These are phyloP conservation scores for Candida rishiriensis DNA, from an alignment of 805 yeast species.

Conservation along the genomic window DNA sequence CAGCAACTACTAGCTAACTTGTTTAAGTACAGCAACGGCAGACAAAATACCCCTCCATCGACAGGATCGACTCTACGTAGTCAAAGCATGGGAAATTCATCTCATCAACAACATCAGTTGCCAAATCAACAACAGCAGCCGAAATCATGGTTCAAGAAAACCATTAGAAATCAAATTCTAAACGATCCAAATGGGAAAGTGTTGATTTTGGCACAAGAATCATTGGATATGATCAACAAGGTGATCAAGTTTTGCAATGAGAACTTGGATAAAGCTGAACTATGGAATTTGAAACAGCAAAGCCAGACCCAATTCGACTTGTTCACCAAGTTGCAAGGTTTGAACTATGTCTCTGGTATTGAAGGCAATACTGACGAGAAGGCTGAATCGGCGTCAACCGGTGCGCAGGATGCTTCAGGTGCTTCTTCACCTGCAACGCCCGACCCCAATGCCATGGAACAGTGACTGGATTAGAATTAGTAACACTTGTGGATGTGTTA, in stretches of 20 bases:
- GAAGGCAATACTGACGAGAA: slow-evolving; percentile 1
- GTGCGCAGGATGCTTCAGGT: neutral
- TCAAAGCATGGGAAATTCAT: no score
- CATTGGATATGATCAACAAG: slow-evolving; percentile 79
- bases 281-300: slow-evolving; percentile 49
- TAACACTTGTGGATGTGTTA: no score
- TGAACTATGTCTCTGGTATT: slow-evolving; percentile 16
- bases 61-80: neutral
- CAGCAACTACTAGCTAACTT: slow-evolving; percentile 26
- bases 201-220: slow-evolving; percentile 79
- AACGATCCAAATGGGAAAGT: slow-evolving; percentile 63
- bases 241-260: slow-evolving; percentile 83
- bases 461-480: no score
- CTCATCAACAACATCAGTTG: slow-evolving; percentile 1
- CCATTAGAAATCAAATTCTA: slow-evolving; percentile 25
- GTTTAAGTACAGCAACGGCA: slow-evolving; percentile 21
- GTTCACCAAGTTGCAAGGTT: slow-evolving; percentile 23
- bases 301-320: slow-evolving; percentile 25
- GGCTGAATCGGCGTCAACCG: neutral
- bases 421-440: no score
- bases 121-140: slow-evolving; percentile 4
- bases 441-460: no score
- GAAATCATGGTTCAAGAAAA: slow-evolving; percentile 23
- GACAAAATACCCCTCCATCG: neutral
- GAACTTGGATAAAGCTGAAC: slow-evolving; percentile 78